Base-by-base conservation (phyloP, 441 rosid species). In the Aquilaria agallochum region DNA sequence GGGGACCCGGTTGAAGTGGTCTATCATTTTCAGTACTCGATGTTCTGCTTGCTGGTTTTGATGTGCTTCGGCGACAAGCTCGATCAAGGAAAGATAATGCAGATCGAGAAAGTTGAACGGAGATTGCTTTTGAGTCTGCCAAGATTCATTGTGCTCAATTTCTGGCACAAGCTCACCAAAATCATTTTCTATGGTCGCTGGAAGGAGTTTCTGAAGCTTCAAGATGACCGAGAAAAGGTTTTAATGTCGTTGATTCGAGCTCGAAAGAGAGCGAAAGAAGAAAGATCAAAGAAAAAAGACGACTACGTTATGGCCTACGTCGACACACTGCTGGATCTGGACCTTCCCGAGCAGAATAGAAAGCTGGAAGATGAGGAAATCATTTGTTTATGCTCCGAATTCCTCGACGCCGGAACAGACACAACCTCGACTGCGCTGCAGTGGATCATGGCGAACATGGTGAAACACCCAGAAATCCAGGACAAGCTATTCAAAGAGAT, bases 391-490 rank as follows among this genome's bases (percentile, higher is more conserved):
- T 53, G 50, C 50, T 69, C 64, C 1, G 67, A 74, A n/a, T 74
- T 74, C 49, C 60, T 70, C 2, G 66, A 52, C 2, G 69, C 20
- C 0, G 74, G 74, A 10, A 70, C 70, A 0, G 54, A 63, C 27
- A 46, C 49, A 5, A 63, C 60, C 8, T 4, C 53, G 12, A 11
- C 58, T 5, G 34, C 50, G 0, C 31, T 68, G 64, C 64, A 67
- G 40, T 74, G 72, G 72, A 56, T 63, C 12, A 70, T 70, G 72
- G 78, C 72, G 2, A 69, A 70, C 53, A 50, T 70, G 33, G 71
- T 74, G 15, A 74, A 65, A 14, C n/a, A 66, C 9, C 74, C 67
- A 45, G 49, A 51, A 6, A 63, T 59, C 2, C 74, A 70, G 49
- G 56, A 70, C 33, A 69, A n/a, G 12, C 27, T 70, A 34, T 20